These are phyloP conservation scores for Chrysoporthe austroafricana DNA, from an alignment of 2,329 filamentous ascomycete species.

Conservation along the genomic window DNA sequence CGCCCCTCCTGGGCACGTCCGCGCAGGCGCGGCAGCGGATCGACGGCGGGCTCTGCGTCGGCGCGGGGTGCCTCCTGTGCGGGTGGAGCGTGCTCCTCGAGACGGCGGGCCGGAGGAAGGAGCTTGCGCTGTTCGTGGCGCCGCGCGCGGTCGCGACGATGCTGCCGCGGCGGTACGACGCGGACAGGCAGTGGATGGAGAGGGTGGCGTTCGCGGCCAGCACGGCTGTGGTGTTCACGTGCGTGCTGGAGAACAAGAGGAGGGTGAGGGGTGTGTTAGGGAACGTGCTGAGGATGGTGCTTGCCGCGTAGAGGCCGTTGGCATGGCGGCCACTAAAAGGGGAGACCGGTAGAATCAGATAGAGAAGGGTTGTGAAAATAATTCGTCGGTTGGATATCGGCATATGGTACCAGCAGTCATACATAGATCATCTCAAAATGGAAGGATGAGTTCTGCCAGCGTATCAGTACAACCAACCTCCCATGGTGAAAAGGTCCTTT, in stretches of 20 bases:
- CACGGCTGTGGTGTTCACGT: constrained; percentile 71
- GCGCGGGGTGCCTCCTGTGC: constrained; percentile 72
- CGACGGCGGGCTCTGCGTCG: constrained; percentile 70
- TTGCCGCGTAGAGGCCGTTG: constrained; percentile 38
- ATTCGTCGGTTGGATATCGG: neutral
- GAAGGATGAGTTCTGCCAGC: neutral
- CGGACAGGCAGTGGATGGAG: constrained; percentile 69
- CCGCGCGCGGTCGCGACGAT: constrained; percentile 77
- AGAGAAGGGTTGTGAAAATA: neutral
- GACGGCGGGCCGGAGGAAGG: constrained; percentile 65
- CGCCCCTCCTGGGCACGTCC: constrained; percentile 64
- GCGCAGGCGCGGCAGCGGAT: constrained; percentile 52
- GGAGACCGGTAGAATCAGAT: neutral
- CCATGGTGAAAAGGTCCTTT: neutral
- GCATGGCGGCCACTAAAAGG: neutral
- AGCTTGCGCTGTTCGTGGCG: constrained; percentile 80
- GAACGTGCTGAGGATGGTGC: constrained; percentile 56
- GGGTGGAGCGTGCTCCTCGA: constrained; percentile 84
- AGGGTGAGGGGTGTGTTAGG: constrained; percentile 73
- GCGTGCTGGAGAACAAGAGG: constrained; percentile 62
- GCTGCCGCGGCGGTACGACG: constrained; percentile 69
- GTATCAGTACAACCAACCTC: neutral
- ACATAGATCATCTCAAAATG: neutral
- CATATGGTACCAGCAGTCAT: neutral
- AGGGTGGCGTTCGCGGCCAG: constrained; percentile 68